Percentiles rank a stretch among this genome's conserved stretches.
These are phyloP conservation scores for Lophiotrema nucula DNA, from an alignment of 495 filamentous ascomycete genomes.

Conservation along the genomic window DNA sequence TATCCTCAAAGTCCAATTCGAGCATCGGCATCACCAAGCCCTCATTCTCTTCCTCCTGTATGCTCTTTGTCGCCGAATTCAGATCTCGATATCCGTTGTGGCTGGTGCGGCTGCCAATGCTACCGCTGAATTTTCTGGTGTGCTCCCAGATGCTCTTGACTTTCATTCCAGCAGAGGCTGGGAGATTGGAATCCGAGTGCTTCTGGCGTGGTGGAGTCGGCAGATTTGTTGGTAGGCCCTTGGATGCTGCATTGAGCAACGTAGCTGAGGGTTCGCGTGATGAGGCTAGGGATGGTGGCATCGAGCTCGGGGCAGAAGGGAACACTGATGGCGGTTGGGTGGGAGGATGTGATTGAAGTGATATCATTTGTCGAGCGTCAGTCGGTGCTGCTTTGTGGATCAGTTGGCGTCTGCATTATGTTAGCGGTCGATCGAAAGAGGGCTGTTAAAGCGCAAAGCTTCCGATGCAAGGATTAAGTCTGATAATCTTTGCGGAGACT, in stretches of 20 bases:
- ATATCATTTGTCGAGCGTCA: constrained; percentile 27
- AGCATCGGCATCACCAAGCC: neutral
- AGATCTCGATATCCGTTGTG: constrained; percentile 11
- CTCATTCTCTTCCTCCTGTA: neutral
- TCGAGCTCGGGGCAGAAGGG: neutral
- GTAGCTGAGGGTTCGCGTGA: constrained; percentile 7
- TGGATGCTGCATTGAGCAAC: constrained; percentile 15
- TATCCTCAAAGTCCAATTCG: neutral
- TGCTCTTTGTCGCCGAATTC: too few relatives aligned
- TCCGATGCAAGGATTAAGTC: neutral
- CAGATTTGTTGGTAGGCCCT: constrained; percentile 9
- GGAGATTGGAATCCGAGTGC: constrained; percentile 11
- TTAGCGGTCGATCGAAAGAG: neutral
- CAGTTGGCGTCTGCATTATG: constrained; percentile 25
- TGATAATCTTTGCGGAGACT: constrained; percentile 7
- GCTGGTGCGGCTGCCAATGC: neutral
- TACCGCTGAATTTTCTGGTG: constrained; percentile 10
- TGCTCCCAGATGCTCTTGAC: constrained; percentile 23
- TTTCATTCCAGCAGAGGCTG: constrained; percentile 11
- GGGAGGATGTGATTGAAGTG: constrained; percentile 9
- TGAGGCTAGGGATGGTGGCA: constrained; percentile 2
- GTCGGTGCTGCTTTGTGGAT: constrained; percentile 38
- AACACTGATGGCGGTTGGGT: neutral
- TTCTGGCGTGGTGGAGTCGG: constrained; percentile 19
- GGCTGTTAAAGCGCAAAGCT: neutral